These are phyloP conservation scores for Aspergillus funiculosus DNA, from an alignment of 495 filamentous ascomycete species.

Conservation along the genomic window DNA sequence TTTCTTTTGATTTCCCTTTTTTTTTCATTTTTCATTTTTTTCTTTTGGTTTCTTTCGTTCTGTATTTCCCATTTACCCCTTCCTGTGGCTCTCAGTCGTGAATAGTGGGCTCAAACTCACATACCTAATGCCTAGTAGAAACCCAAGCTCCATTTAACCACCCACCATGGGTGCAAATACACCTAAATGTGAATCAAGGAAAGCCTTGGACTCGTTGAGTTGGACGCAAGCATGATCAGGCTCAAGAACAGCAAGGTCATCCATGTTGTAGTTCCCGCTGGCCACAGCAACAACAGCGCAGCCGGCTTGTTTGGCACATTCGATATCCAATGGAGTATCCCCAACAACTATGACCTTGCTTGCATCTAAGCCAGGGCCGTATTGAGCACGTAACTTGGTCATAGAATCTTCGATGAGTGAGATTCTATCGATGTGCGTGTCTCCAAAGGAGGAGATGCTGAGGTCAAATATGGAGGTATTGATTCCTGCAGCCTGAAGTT, in stretches of 20 bases:
- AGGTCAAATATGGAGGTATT: conserved; percentile 11
- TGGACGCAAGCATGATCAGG: conserved; percentile 13
- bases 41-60: no score
- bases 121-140: no score
- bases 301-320: conserved; percentile 14
- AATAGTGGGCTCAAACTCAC: no score
- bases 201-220: conserved; percentile 9
- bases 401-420: conserved; percentile 10
- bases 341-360: conserved; percentile 13
- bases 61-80: no score
- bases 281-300: conserved; percentile 16
- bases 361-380: conserved; percentile 1
- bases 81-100: no score
- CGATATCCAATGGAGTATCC: conserved; percentile 15
- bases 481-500: conserved; percentile 11
- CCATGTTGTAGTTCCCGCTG: conserved; percentile 14
- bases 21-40: no score
- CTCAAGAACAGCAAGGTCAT: conserved; percentile 11
- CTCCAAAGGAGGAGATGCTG: conserved; percentile 13
- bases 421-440: conserved; percentile 8
- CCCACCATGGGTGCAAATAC: not conserved
- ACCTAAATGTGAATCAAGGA: conserved; percentile 2
- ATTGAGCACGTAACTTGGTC: not conserved
- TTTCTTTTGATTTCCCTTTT: no score
- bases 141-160: not conserved